Conservation (phyloP, 805 yeast genomes). For the Blastobotrys peoriensis region DNA sequence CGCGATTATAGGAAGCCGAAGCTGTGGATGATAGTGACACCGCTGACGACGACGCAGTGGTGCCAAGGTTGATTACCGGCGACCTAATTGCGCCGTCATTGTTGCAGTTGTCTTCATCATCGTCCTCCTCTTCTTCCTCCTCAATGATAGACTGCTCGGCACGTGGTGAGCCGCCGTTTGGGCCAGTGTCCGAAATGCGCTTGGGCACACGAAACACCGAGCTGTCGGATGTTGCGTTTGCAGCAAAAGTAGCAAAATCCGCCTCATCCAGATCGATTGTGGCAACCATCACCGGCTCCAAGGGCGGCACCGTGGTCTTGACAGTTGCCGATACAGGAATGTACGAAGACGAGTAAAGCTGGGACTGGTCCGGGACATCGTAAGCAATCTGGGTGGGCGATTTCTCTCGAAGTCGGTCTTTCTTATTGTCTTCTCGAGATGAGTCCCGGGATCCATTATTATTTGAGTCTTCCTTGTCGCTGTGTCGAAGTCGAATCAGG, state of each 20-base stretch:
- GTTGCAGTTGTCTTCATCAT: neutral
- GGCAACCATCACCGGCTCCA: slow-evolving; percentile 19
- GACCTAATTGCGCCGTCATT: too few species aligned
- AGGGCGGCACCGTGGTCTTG: neutral
- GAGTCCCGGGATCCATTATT: slow-evolving; percentile 1
- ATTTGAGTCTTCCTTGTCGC: slow-evolving; percentile 8
- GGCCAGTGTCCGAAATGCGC: neutral
- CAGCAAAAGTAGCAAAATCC: neutral
- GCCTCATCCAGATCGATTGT: slow-evolving; percentile 53
- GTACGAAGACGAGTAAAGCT: neutral
- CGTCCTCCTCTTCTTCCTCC: slow-evolving; percentile 18
- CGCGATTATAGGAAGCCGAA: slow-evolving; percentile 8
- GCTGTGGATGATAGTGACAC: slow-evolving; percentile 12
- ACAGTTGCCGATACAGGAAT: slow-evolving; percentile 5
- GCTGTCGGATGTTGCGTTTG: too few species aligned
- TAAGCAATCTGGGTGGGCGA: neutral
- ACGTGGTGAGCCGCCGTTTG: slow-evolving; percentile 1
- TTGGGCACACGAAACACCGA: neutral
- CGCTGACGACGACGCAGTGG: slow-evolving; percentile 11
- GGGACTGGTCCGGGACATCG: slow-evolving; percentile 2
- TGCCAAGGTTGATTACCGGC: neutral
- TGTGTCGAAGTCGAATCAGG: slow-evolving; percentile 23
- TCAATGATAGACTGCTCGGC: slow-evolving; percentile 27
- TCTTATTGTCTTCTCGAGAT: neutral
- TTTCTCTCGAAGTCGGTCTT: slow-evolving; percentile 8